These are phyloP conservation scores for Dendrobium catenatum DNA, from an alignment of 106 monocot species.

Conservation along the genomic window DNA sequence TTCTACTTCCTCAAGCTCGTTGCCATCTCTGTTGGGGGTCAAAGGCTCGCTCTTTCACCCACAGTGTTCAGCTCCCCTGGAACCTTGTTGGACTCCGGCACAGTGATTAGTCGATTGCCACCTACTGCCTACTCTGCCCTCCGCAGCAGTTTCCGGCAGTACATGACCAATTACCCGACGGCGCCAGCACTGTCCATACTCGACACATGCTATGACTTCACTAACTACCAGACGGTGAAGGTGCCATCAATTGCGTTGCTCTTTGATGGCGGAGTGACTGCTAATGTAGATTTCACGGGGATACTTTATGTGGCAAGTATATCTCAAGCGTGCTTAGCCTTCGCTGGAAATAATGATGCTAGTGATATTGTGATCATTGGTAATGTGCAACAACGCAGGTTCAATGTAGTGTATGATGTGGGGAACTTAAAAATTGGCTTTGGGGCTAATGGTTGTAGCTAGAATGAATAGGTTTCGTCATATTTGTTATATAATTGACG, in stretches of 20 bases:
- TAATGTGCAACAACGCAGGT: constrained; percentile 26
- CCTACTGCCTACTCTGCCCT: too few species aligned
- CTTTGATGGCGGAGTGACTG: constrained; percentile 8
- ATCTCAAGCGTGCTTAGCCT: constrained; percentile 21
- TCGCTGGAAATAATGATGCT: constrained; percentile 8
- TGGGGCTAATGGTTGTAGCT: constrained; percentile 9
- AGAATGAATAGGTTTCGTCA: too few species aligned
- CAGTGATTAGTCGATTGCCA: too few species aligned
- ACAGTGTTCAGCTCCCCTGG: constrained; percentile 28
- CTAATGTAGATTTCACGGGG: neutral
- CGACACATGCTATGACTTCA: constrained; percentile 17
- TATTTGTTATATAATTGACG: too few species aligned
- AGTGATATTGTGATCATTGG: constrained; percentile 13
- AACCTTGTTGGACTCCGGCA: too few species aligned
- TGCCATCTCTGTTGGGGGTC: constrained; percentile 27
- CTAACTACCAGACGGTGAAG: neutral
- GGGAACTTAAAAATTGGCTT: constrained; percentile 12
- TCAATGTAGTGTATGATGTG: constrained; percentile 32
- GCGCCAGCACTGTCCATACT: neutral
- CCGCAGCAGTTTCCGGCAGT: too few species aligned
- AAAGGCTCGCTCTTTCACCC: constrained; percentile 14
- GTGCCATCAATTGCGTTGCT: constrained; percentile 14
- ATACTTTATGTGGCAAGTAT: neutral
- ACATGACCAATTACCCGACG: neutral
- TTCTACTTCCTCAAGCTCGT: constrained; percentile 37